Evolutionary conservation across 345 rosid species (phyloP).

Genomic region (Euphorbia tirucalli): DNA sequence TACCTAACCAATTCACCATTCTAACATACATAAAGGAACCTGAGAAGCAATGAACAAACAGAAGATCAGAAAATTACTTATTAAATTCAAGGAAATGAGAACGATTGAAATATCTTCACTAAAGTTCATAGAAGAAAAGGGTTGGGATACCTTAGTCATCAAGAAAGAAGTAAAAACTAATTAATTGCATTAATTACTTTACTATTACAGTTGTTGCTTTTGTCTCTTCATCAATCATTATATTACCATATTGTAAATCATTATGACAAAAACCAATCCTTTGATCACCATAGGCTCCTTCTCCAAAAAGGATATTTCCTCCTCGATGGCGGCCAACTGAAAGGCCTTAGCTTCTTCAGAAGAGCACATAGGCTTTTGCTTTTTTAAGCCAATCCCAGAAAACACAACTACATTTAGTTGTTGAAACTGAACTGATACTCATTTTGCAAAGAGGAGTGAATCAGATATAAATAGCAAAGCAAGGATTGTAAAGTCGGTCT

Average conservation of each 20-base stretch:
- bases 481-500: no score
- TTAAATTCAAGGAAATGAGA: background rate
- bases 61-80: background rate
- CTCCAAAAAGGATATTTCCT: constrained; percentile 26
- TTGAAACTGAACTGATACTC: no score
- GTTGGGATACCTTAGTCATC: background rate
- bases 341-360: constrained; percentile 24
- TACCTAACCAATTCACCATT: background rate
- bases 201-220: constrained; percentile 29
- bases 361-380: constrained; percentile 21
- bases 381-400: constrained; percentile 30
- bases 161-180: background rate
- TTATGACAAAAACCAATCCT: constrained; percentile 31
- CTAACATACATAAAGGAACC: background rate
- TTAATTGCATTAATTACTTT: constrained; percentile 2
- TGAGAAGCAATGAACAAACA: background rate
- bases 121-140: background rate
- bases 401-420: background rate
- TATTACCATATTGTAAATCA: constrained; percentile 36
- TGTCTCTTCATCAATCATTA: constrained; percentile 33
- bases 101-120: background rate
- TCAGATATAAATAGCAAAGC: no score
- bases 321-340: constrained; percentile 22
- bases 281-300: constrained; percentile 18
- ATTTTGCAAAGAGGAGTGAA: no score